These are phyloP conservation scores for Schwanniomyces vanrijiae DNA, from an alignment of 805 yeast species.

Conservation along the genomic window DNA sequence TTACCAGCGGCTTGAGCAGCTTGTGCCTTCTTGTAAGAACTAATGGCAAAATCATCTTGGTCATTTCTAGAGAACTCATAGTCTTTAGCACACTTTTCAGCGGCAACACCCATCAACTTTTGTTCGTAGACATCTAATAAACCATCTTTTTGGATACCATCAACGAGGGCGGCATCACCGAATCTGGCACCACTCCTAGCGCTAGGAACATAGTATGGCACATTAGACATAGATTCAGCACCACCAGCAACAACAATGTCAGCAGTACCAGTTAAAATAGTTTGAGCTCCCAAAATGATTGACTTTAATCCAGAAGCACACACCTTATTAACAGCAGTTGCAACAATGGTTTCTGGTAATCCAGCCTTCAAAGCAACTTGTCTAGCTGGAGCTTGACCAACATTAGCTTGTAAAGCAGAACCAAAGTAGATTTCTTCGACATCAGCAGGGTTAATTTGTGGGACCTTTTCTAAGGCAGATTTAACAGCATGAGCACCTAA, in stretches of 20 bases:
- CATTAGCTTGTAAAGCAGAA: slow-evolving; percentile 86
- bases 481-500: slow-evolving; percentile 92
- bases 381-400: slow-evolving; percentile 98
- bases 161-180: slow-evolving; percentile 78
- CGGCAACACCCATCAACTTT: slow-evolving; percentile 93
- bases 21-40: slow-evolving; percentile 83
- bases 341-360: slow-evolving; percentile 72
- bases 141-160: slow-evolving; percentile 93
- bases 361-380: slow-evolving; percentile 95
- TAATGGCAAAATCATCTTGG: slow-evolving; percentile 87
- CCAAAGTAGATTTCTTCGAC: slow-evolving; percentile 94
- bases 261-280: slow-evolving; percentile 83
- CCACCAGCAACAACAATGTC: slow-evolving; percentile 97
- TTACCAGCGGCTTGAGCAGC: slow-evolving; percentile 79
- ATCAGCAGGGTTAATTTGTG: slow-evolving; percentile 70
- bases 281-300: slow-evolving; percentile 85
- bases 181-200: slow-evolving; percentile 89
- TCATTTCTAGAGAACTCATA: slow-evolving; percentile 74
- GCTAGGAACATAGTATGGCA: slow-evolving; percentile 86
- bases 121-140: slow-evolving; percentile 87
- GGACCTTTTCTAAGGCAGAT: slow-evolving; percentile 81
- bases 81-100: slow-evolving; percentile 93
- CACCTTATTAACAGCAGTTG: slow-evolving; percentile 92
- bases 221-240: slow-evolving; percentile 95
- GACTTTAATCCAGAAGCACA: slow-evolving; percentile 97